phyloP scores from a whole-genome alignment of 1,139 yeast species.

The Candida pseudoviswanathii region DNA sequence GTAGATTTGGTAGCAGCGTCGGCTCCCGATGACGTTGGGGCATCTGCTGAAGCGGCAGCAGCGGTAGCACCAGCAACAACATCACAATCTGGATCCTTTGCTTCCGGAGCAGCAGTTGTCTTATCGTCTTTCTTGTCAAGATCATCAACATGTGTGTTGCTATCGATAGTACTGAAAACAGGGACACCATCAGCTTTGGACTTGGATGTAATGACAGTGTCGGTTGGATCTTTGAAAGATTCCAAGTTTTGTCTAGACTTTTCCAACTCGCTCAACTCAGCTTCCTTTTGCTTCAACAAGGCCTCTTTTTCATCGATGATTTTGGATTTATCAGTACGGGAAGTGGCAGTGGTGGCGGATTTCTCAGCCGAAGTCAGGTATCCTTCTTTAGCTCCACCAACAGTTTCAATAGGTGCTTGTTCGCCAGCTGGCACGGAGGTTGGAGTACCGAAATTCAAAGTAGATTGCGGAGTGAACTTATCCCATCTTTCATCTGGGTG shows the following conservation, averaged over 20 bases:
- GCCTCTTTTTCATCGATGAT: conserved; percentile 10
- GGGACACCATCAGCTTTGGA: conserved; percentile 21
- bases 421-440: conserved; percentile 2
- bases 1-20: conserved; percentile 2
- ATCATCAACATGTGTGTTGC: conserved; percentile 29
- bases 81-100: conserved; percentile 8
- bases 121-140: conserved; percentile 9
- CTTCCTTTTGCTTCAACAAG: conserved; percentile 17
- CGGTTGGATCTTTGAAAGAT: conserved; percentile 30
- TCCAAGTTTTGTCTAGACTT: conserved; percentile 20
- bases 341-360: conserved; percentile 11
- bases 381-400: conserved; percentile 11
- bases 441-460: conserved; percentile 16
- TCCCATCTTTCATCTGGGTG: conserved; percentile 31
- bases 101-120: conserved; percentile 6
- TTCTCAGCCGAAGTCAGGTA: conserved; percentile 21
- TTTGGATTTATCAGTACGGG: conserved; percentile 12
- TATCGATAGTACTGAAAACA: conserved; percentile 39
- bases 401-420: conserved; percentile 11
- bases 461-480: conserved; percentile 19
- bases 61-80: conserved; percentile 18
- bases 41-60: conserved; percentile 6
- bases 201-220: conserved; percentile 29
- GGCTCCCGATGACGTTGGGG: background rate
- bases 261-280: conserved; percentile 10